Evolutionary conservation across 345 rosid genomes (phyloP), one percentile per base, ranked within the genome.

Genomic region (Murraya paniculata): DNA sequence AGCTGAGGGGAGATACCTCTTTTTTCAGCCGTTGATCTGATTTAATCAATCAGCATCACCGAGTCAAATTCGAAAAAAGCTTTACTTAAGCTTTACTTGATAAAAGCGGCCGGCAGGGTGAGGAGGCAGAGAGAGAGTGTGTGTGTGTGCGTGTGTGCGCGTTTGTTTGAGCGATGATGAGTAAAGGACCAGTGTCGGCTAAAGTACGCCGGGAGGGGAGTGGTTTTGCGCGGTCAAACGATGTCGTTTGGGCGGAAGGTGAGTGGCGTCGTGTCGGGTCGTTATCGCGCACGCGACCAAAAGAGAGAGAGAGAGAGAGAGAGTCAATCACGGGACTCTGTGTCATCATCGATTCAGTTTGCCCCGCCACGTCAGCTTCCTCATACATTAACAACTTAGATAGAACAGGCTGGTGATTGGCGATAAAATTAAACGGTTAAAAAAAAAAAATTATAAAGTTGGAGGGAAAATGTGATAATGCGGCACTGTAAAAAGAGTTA

Each of bases 171-270:
- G n/a, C n/a, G n/a, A n/a, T n/a, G 35, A 19, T 2, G 38, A 45
- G 50, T 27, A 58, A 30, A 3, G 73, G 67, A 39, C 76, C 18
- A 73, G 69, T 30, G 25, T 11, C 31, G 21, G 77, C 80, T 84
- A 84, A 61, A 67, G 57, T 80, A 45, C 82, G 81, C 82, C 78
- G 79, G 53, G 76, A 35, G 78, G 27, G 45, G 21, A 4, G 11
- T 7, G 50, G 16, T 21, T 65, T 41, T 4, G 27, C 7, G 2
- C 3, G 7, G 2, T 2, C 2, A 35, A 72, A 39, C 77, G 69
- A 48, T 61, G 79, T 58, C 76, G 30, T 74, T 18, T 69, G n/a
- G 13, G 16, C 6, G 10, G 19, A 9, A 3, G 33, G 45, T 6
- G 67, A 36, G 30, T 45, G 50, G 50, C 3, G 14, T 38, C 28